phyloP scores from a whole-genome alignment of 441 rosid species.

The Syzygium malaccense region DNA sequence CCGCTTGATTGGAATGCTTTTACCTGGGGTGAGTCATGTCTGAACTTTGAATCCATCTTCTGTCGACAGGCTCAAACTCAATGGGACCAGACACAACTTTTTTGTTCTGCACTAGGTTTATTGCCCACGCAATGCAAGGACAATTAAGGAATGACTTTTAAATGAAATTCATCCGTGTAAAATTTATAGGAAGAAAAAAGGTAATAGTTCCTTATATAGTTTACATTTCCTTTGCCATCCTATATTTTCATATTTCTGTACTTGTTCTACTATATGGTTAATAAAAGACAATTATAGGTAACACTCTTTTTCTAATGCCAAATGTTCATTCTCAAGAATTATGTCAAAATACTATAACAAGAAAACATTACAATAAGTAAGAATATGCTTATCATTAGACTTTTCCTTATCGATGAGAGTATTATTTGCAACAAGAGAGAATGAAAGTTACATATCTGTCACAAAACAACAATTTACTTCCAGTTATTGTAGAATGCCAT shows the following conservation, averaged over 20 bases:
- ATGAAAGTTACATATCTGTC: not conserved
- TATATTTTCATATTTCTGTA: not conserved
- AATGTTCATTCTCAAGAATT: not conserved
- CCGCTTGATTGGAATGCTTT: slow-evolving; percentile 97
- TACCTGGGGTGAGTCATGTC: slow-evolving; percentile 77
- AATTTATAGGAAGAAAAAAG: not conserved
- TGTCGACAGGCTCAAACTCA: too few relatives aligned
- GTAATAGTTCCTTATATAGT: not conserved
- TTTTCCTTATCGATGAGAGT: not conserved
- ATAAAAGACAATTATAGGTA: not conserved
- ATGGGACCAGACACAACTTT: not conserved
- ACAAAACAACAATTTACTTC: not conserved
- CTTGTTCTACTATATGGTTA: not conserved
- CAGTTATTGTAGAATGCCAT: not conserved
- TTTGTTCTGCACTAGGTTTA: not conserved
- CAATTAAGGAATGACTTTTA: not conserved
- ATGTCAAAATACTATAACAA: not conserved
- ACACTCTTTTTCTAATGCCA: not conserved
- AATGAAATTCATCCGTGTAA: not conserved
- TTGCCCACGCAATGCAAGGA: not conserved
- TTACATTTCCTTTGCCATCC: not conserved
- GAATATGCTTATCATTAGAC: not conserved
- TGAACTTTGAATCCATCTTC: not conserved
- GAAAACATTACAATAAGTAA: not conserved
- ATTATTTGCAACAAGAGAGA: not conserved